A percentile compares a stretch with the other conserved stretches of the same genome.
Conservation (phyloP, 305 asterid genomes). For the Fraxinus nigra region DNA sequence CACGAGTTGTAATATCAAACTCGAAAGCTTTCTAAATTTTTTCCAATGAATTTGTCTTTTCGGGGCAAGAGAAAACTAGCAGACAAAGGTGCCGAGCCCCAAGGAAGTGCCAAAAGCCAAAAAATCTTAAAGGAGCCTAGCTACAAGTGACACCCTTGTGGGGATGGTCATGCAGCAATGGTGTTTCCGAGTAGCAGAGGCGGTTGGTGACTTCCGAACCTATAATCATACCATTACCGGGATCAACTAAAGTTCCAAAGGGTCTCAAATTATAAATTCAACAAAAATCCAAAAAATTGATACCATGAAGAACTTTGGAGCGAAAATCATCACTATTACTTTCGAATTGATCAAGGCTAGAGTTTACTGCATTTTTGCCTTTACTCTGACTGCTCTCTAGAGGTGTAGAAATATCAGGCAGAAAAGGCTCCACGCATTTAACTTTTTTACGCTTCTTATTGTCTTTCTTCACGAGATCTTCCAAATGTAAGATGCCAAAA, state of each 20-base stretch:
- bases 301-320: slow-evolving; percentile 50
- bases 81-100: neutral
- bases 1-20: neutral
- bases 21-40: slow-evolving; percentile 1
- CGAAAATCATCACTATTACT: slow-evolving; percentile 34
- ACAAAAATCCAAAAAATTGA: neutral
- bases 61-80: slow-evolving; percentile 3
- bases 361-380: slow-evolving; percentile 23
- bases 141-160: slow-evolving; percentile 50
- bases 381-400: slow-evolving; percentile 19
- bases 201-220: slow-evolving; percentile 39
- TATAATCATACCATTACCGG: slow-evolving; percentile 17
- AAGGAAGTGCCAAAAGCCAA: slow-evolving; percentile 13
- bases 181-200: slow-evolving; percentile 35
- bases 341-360: slow-evolving; percentile 26
- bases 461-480: slow-evolving; percentile 42
- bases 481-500: slow-evolving; percentile 17
- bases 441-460: slow-evolving; percentile 45
- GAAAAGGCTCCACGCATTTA: slow-evolving; percentile 49
- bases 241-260: slow-evolving; percentile 2
- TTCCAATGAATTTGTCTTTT: slow-evolving; percentile 4
- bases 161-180: slow-evolving; percentile 50
- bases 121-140: slow-evolving; percentile 24
- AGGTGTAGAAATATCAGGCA: slow-evolving; percentile 34
- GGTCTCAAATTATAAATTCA: neutral